Percentiles rank a stretch among this genome's conserved stretches.
Conservation (phyloP, 2,329 filamentous ascomycete species). For the Venturia carpophila region DNA sequence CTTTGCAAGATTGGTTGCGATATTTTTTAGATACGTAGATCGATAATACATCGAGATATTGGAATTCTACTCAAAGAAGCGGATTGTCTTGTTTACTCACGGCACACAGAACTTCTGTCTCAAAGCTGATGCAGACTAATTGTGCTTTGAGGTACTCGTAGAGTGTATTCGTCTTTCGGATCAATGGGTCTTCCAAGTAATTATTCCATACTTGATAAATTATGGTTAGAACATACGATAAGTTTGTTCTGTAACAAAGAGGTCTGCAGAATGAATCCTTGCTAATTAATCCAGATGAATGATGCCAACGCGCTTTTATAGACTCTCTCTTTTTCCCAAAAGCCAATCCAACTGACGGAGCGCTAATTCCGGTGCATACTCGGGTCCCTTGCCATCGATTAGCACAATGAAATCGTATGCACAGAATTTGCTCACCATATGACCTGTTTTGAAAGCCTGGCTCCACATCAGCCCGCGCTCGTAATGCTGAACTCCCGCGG, state of each 20-base stretch:
- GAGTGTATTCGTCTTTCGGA: neutral
- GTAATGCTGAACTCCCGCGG: constrained; percentile 26
- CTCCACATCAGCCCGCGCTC: constrained; percentile 34
- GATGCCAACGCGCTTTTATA: neutral
- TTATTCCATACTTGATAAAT: too few species aligned
- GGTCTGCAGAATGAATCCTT: too few species aligned
- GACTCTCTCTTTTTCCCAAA: constrained; percentile 28
- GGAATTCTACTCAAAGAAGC: neutral
- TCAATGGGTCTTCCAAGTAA: neutral
- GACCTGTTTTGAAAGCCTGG: constrained; percentile 29
- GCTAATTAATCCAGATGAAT: neutral
- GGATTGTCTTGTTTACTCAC: neutral
- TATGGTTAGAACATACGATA: too few species aligned
- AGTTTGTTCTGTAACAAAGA: too few species aligned
- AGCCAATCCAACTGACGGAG: constrained; percentile 33
- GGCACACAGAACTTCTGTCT: neutral
- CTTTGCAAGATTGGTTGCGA: neutral
- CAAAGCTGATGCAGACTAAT: neutral
- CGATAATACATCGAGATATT: neutral
- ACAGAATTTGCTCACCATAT: constrained; percentile 24
- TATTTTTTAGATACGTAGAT: neutral
- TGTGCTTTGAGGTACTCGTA: neutral
- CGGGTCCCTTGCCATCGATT: constrained; percentile 38
- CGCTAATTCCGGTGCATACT: constrained; percentile 29
- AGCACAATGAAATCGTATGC: neutral